Evolutionary conservation across 192 early-diverging fungal genomes (phyloP).

Genomic region (Chytriomyces sp.): DNA sequence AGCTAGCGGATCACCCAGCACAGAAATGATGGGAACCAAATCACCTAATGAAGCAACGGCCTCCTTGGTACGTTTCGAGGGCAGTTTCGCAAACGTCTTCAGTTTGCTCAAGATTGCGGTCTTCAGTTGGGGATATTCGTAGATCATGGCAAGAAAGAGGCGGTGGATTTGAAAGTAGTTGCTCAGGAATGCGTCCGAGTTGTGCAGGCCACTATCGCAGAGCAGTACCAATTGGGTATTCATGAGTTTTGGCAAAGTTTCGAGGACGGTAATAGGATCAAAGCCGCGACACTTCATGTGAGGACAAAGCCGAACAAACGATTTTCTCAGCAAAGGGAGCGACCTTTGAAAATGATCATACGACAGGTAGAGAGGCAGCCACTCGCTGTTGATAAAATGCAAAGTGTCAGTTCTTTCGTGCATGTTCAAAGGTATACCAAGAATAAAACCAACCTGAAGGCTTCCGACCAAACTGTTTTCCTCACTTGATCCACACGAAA

Average conservation of each 20-base stretch:
- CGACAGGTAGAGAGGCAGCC: constrained; percentile 38
- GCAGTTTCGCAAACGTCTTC: constrained; percentile 16
- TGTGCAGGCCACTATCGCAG: constrained; percentile 41
- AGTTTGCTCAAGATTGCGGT: constrained; percentile 18
- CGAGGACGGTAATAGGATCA: constrained; percentile 36
- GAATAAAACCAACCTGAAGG: background rate
- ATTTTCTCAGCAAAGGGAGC: constrained; percentile 31
- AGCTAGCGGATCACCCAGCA: constrained; percentile 17
- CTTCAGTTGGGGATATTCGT: constrained; percentile 40
- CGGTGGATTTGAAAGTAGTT: constrained; percentile 46
- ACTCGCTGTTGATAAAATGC: constrained; percentile 10
- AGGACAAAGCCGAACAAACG: constrained; percentile 34
- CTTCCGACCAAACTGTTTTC: constrained; percentile 40
- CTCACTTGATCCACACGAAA: constrained; percentile 37
- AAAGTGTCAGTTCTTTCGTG: too few species aligned
- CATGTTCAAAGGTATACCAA: too few species aligned
- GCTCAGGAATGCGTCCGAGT: constrained; percentile 29
- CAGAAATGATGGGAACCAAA: constrained; percentile 37
- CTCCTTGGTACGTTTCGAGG: constrained; percentile 21
- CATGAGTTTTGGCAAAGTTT: constrained; percentile 46
- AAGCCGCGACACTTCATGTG: constrained; percentile 30
- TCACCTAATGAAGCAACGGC: constrained; percentile 40
- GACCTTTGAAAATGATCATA: constrained; percentile 40
- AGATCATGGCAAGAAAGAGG: constrained; percentile 38
- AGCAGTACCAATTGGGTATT: constrained; percentile 46